phyloP scores from a whole-genome alignment of 352 stramenopile genomes.

The Globisporangium spinosum region DNA sequence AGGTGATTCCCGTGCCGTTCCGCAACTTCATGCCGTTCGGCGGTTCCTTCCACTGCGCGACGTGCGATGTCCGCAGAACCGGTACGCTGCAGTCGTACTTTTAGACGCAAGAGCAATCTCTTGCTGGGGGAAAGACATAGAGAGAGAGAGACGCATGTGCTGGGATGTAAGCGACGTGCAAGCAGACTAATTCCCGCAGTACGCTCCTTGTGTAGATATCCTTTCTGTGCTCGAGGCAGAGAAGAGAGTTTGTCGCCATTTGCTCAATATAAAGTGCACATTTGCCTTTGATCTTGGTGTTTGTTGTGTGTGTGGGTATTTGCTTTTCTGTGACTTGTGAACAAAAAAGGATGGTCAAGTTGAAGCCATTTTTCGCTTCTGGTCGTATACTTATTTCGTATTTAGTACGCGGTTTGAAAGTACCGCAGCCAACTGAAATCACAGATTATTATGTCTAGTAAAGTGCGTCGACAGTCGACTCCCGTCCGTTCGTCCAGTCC shows the following conservation, averaged over 20 bases:
- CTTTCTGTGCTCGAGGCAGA: neutral
- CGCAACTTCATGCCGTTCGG: constrained; percentile 90
- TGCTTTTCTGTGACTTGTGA: neutral
- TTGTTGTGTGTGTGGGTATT: neutral
- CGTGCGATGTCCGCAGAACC: constrained; percentile 79
- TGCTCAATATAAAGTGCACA: neutral
- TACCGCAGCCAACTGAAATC: neutral
- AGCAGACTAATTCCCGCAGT: neutral
- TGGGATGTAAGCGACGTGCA: neutral
- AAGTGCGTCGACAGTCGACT: neutral
- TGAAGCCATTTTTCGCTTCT: neutral
- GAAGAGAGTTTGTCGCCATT: neutral
- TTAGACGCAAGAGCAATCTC: constrained; percentile 20
- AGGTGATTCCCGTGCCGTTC: constrained; percentile 86
- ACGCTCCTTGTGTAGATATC: neutral
- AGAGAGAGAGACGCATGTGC: neutral
- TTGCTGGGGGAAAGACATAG: neutral
- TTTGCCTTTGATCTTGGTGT: neutral
- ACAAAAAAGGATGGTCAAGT: neutral
- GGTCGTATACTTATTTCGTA: neutral
- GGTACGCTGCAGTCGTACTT: constrained; percentile 88
- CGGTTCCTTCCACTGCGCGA: constrained; percentile 88
- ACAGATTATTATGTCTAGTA: neutral
- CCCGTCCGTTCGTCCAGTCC: constrained; percentile 2
- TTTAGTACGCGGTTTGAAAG: neutral